Evolutionary conservation across 1,284 basidiomycete genomes (phyloP), one percentile per base, ranked within the genome.

Genomic region (Coniophora puteana): DNA sequence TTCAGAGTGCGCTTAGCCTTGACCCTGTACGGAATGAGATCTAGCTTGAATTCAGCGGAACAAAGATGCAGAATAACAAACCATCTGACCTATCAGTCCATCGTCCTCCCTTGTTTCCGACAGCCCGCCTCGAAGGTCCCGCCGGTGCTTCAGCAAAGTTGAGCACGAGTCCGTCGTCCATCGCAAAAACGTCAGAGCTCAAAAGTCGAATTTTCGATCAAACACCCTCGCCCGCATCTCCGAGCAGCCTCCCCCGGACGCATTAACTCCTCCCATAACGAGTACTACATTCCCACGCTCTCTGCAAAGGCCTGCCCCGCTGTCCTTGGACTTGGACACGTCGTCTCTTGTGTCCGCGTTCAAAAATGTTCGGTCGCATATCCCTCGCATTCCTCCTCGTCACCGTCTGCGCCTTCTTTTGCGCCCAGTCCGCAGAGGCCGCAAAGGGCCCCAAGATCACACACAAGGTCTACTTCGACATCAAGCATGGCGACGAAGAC

Each of bases 391-490:
- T 88, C 46, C 54, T 87, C 46, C 58, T 84, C 46, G 64, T 85
- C 41, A 74, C 85, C 35, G 46, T 90, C 44, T 75, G 75, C 12
- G 80, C 85, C 0, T 68, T 90, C 52, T 80, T 86, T 63, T 86
- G 72, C 51, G 77, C 71, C 24, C 78, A 76, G 56, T 74, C 73
- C 36, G 85, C 68, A 14, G 83, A 87, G 53, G 85, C 84, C n/a
- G 74, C 74, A 12, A 89, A 85, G 52, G 80, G 83, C 13, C 93
- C 93, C 13, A 82, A 77, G 68, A 83, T 96, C 57, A 94, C 93
- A 37, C 69, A 89, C 78, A 91, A 87, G 68, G 87, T 96, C 56
- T 96, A 83, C 74, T 96, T 96, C 58, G 93, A 96, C 66, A 84
- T 96, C 48, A 82, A 87, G 55, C 91, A 95, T 65, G 91, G 90